Evolutionary conservation across 371 early-diverging fungal genomes (phyloP), one percentile per base, ranked within the genome.

Genomic region (Chytridiales sp.): DNA sequence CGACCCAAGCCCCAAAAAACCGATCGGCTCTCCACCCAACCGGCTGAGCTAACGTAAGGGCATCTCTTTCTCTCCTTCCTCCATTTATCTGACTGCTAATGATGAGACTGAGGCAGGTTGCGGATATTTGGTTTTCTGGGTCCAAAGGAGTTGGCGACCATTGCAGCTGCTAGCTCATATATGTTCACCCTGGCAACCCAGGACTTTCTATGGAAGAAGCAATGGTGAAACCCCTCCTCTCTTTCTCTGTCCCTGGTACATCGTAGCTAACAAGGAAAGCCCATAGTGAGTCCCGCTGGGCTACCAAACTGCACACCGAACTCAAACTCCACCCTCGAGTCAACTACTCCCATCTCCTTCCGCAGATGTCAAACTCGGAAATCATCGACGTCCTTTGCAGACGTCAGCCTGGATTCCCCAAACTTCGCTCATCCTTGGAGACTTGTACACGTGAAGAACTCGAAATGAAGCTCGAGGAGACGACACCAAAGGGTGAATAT

Each of bases 201-300:
- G 29, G 34, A 49, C 11, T 27, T 49, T 13, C 19, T 49, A 22
- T 49, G 50, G 50, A 49, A 49, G 27, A 32, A 49, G 13, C 27
- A 30, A 11, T 49, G 50, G 50, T 49, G 19, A 30, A 46, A 46
- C n/a, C n/a, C n/a, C n/a, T n/a, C n/a, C n/a, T n/a, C n/a, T n/a
- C n/a, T n/a, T n/a, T n/a, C n/a, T n/a, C n/a, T n/a, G n/a, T n/a
- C n/a, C n/a, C n/a, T n/a, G n/a, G n/a, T n/a, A n/a, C n/a, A n/a
- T n/a, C n/a, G n/a, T n/a, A n/a, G n/a, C n/a, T n/a, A n/a, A n/a
- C n/a, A n/a, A n/a, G n/a, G n/a, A n/a, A n/a, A n/a, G n/a, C 3
- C n/a, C 51, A 35, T 24, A 53, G 56, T 24, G 30, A 53, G 30
- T 15, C n/a, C 21, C 42, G 56, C 17, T 56, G 56, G 56, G 44